A percentile compares a stretch with the other conserved stretches of the same genome.
These are phyloP conservation scores for Canariomyces notabilis DNA, from an alignment of 2,329 filamentous ascomycete genomes.

Conservation along the genomic window DNA sequence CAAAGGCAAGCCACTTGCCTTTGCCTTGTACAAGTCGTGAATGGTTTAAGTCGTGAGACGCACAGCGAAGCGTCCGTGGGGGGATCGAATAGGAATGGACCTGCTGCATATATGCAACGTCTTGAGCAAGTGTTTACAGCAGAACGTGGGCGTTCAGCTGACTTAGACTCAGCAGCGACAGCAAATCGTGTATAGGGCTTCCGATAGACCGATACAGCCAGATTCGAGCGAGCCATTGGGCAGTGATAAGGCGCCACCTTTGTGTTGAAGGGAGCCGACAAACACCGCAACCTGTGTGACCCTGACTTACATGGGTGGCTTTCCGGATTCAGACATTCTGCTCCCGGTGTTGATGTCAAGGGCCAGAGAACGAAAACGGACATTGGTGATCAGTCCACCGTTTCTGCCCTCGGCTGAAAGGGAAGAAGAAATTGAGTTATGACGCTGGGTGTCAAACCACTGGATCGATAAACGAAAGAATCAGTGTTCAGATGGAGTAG, in stretches of 20 bases:
- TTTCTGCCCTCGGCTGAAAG: too few relatives aligned
- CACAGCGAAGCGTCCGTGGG: conserved; percentile 3
- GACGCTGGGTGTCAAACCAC: too few relatives aligned
- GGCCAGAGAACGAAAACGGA: too few relatives aligned
- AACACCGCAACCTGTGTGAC: not conserved
- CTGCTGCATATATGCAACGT: not conserved
- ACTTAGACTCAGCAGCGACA: not conserved
- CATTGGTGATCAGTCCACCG: too few relatives aligned
- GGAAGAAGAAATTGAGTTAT: too few relatives aligned
- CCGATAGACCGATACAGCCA: not conserved
- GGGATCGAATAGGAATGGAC: conserved; percentile 1
- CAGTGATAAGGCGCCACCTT: not conserved
- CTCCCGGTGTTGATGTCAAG: too few relatives aligned
- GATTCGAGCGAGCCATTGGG: conserved; percentile 2
- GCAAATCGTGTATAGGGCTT: not conserved
- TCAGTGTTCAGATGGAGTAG: too few relatives aligned
- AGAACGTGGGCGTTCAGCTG: not conserved
- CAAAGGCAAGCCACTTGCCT: not conserved
- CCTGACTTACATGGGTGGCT: not conserved
- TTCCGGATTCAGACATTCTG: not conserved
- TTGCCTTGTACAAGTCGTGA: conserved; percentile 1
- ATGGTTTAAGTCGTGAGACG: conserved; percentile 1
- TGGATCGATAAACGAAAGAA: too few relatives aligned
- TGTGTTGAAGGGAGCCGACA: too few relatives aligned
- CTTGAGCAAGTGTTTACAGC: conserved; percentile 1